Conservation (phyloP, 306 rosid species). For the Sesbania bispinosa region DNA sequence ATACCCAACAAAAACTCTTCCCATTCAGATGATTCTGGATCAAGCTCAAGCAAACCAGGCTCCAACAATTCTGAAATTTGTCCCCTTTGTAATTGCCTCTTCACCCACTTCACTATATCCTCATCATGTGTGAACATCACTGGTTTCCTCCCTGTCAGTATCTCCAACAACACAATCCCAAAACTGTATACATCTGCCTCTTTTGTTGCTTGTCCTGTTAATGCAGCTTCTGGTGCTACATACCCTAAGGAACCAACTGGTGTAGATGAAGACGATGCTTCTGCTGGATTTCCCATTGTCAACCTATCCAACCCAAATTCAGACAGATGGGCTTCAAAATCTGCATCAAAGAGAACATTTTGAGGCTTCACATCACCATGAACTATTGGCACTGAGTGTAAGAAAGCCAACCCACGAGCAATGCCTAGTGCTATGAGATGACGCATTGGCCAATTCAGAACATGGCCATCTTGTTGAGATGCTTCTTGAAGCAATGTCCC, state of each 20-base stretch:
- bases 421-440: constrained; percentile 82
- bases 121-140: constrained; percentile 77
- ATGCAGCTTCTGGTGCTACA: constrained; percentile 64
- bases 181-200: constrained; percentile 81
- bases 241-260: constrained; percentile 71
- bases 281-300: constrained; percentile 43
- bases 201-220: constrained; percentile 55
- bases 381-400: constrained; percentile 61
- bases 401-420: constrained; percentile 70
- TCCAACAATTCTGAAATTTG: constrained; percentile 65
- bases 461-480: constrained; percentile 86
- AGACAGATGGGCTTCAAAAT: constrained; percentile 81
- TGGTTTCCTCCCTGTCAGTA: constrained; percentile 70
- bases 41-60: constrained; percentile 80
- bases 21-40: constrained; percentile 86
- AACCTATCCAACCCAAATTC: constrained; percentile 74
- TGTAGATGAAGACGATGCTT: constrained; percentile 50
- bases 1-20: constrained; percentile 85
- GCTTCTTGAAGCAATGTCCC: constrained; percentile 84
- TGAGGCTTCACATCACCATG: constrained; percentile 84
- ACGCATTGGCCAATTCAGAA: constrained; percentile 92
- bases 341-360: constrained; percentile 79
- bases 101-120: constrained; percentile 89
- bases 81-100: constrained; percentile 66
- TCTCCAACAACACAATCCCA: constrained; percentile 80